phyloP scores from a whole-genome alignment of 208 protist genomes.

The Blastocrithidia nonstop region DNA sequence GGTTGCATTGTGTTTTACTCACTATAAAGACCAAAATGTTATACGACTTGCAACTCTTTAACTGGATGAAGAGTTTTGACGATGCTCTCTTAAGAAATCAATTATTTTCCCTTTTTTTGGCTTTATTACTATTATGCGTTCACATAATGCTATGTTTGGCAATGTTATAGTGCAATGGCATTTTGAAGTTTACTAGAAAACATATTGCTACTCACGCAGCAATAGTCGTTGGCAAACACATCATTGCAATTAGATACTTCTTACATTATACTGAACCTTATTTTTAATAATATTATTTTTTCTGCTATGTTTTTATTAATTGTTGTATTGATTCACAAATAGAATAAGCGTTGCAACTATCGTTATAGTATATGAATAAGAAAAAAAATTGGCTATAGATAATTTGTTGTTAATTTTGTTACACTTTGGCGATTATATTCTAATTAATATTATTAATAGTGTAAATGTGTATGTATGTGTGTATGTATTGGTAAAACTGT shows the following conservation, averaged over 20 bases:
- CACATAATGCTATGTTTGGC: too few relatives aligned
- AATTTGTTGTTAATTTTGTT: constrained; percentile 8
- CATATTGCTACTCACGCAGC: too few relatives aligned
- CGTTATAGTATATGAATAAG: neutral
- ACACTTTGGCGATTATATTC: too few relatives aligned
- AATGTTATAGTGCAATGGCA: too few relatives aligned
- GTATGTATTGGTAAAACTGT: constrained; percentile 1
- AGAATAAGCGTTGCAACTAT: neutral
- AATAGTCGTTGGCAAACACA: neutral
- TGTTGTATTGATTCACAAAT: constrained; percentile 1
- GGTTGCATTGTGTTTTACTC: neutral
- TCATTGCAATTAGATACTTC: neutral
- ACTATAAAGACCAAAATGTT: neutral
- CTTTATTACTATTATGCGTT: neutral
- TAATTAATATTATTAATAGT: too few relatives aligned
- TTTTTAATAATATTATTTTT: neutral
- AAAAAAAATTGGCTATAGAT: neutral
- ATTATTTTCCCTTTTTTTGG: neutral
- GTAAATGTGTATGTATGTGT: too few relatives aligned
- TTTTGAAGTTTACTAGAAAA: too few relatives aligned
- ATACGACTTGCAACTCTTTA: neutral
- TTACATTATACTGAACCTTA: neutral
- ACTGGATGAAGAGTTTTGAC: neutral
- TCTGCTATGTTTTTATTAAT: neutral
- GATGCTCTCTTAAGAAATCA: neutral